Percentiles rank a stretch among this genome's conserved stretches.
phyloP scores from a whole-genome alignment of 345 rosid species.

The Laguncularia racemosa region DNA sequence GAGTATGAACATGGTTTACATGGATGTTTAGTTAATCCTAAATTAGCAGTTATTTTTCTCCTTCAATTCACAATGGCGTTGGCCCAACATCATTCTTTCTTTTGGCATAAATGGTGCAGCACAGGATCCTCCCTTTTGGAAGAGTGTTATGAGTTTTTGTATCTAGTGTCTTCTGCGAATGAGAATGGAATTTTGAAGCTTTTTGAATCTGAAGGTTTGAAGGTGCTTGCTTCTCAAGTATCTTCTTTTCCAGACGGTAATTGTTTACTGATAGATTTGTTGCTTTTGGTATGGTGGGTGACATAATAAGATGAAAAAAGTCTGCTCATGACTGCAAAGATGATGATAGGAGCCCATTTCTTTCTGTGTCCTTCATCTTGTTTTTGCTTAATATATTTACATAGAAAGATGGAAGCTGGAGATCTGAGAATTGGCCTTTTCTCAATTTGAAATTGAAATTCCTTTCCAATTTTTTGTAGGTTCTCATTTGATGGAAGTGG shows the following conservation, averaged over 20 bases:
- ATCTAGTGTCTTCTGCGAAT: conserved; percentile 50
- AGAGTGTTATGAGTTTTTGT: conserved; percentile 73
- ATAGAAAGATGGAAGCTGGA: too few relatives aligned
- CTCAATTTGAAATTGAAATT: background rate
- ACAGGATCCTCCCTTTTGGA: conserved; percentile 31
- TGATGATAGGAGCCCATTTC: too few relatives aligned
- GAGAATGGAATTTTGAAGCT: conserved; percentile 43
- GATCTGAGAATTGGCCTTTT: too few relatives aligned
- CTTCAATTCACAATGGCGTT: too few relatives aligned
- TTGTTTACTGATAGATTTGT: background rate
- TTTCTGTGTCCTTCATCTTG: too few relatives aligned
- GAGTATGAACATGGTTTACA: too few relatives aligned
- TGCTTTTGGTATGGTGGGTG: too few relatives aligned
- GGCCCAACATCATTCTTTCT: background rate
- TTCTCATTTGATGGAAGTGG: conserved; percentile 67
- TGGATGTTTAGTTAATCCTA: too few relatives aligned
- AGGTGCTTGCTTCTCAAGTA: conserved; percentile 55
- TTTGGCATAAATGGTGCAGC: conserved; percentile 20
- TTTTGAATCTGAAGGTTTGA: conserved; percentile 60
- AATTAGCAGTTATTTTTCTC: too few relatives aligned
- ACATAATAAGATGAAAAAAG: too few relatives aligned
- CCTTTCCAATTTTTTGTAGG: conserved; percentile 30
- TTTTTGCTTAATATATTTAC: too few relatives aligned
- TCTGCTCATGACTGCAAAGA: too few relatives aligned
- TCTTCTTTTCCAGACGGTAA: conserved; percentile 60